Conservation (phyloP, 1,284 basidiomycete species). For the Ustilago tritici region DNA sequence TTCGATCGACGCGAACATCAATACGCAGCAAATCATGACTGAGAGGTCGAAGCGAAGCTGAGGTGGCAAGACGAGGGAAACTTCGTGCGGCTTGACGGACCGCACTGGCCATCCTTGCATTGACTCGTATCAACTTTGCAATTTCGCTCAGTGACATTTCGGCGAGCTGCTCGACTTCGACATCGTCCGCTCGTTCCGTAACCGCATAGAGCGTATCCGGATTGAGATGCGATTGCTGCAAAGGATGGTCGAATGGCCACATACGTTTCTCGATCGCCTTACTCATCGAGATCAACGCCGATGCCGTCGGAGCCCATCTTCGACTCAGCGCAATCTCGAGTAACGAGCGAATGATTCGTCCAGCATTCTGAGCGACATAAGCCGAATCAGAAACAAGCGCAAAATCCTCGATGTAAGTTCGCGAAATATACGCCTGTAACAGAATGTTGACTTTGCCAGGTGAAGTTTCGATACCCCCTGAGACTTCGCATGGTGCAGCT, state of each 20-base stretch:
- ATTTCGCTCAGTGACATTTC: constrained; percentile 80
- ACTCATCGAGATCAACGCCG: constrained; percentile 88
- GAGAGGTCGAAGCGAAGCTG: constrained; percentile 78
- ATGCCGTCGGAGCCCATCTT: constrained; percentile 87
- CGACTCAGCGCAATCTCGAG: constrained; percentile 92
- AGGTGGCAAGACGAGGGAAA: constrained; percentile 83
- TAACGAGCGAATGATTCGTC: constrained; percentile 90
- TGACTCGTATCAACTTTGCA: constrained; percentile 86
- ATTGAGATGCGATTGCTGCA: constrained; percentile 77
- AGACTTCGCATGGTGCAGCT: constrained; percentile 70
- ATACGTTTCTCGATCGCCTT: constrained; percentile 80
- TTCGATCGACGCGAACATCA: constrained; percentile 76
- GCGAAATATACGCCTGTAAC: constrained; percentile 90
- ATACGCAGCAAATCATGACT: constrained; percentile 86
- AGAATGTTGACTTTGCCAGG: constrained; percentile 96
- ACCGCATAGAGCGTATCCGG: constrained; percentile 80
- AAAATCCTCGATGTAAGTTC: constrained; percentile 87
- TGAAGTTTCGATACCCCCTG: constrained; percentile 82
- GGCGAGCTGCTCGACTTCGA: constrained; percentile 81
- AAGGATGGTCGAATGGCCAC: constrained; percentile 96
- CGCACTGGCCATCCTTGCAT: constrained; percentile 84
- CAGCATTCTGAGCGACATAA: constrained; percentile 85
- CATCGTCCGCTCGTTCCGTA: constrained; percentile 85
- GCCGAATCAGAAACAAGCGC: constrained; percentile 95
- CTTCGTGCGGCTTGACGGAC: constrained; percentile 84